Evolutionary conservation across 1,284 basidiomycete genomes (phyloP).

Genomic region (Trichosporon sp.): DNA sequence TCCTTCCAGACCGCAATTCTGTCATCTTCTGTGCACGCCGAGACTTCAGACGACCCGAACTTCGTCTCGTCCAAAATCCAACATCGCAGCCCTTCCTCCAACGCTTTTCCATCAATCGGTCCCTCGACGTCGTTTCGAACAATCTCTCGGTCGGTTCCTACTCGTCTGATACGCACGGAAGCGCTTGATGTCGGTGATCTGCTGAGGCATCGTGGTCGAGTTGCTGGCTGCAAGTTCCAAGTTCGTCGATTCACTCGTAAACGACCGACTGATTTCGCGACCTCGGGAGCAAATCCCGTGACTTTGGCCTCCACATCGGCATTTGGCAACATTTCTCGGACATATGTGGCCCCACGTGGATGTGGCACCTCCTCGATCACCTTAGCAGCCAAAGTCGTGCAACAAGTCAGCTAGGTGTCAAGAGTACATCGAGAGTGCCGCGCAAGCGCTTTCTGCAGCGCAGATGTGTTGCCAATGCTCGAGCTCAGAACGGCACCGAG

Average conservation of each 20-base stretch:
- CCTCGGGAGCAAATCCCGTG: background rate
- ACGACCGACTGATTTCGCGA: background rate
- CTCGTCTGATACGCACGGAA: constrained; percentile 54
- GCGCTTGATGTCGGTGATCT: constrained; percentile 97
- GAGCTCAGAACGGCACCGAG: too few relatives aligned
- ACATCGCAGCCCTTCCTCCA: background rate
- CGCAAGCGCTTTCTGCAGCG: too few relatives aligned
- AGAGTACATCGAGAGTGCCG: too few relatives aligned
- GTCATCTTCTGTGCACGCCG: background rate
- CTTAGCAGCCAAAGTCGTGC: background rate
- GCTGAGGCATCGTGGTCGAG: constrained; percentile 67
- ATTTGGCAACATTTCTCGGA: background rate
- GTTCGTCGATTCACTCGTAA: background rate
- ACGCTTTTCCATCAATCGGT: background rate
- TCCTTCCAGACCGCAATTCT: background rate
- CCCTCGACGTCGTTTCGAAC: background rate
- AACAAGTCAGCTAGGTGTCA: too few relatives aligned
- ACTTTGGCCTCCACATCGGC: background rate
- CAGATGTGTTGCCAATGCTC: too few relatives aligned
- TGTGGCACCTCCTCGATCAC: background rate
- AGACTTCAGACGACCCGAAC: background rate
- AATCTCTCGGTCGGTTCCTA: background rate
- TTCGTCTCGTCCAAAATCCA: background rate
- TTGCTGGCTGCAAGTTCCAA: constrained; percentile 3
- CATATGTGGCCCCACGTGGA: background rate